phyloP scores from a whole-genome alignment of 2,329 filamentous ascomycete genomes.

The Colletotrichum caudatum region DNA sequence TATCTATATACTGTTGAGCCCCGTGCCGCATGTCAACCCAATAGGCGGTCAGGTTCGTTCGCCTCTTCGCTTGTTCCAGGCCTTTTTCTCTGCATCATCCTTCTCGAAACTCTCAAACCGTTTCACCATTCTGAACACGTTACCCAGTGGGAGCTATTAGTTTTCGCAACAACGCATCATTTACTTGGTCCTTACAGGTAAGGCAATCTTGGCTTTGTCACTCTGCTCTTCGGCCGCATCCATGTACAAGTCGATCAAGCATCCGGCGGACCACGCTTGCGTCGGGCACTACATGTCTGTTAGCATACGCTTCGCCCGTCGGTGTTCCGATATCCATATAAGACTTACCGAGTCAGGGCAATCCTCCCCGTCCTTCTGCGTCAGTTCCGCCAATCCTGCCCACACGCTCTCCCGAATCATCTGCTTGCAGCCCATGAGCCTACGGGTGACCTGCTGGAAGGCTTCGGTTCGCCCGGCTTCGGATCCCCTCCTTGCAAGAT shows the following conservation, averaged over 20 bases:
- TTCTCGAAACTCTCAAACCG: conserved; percentile 23
- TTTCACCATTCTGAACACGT: conserved; percentile 16
- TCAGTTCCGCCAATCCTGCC: conserved; percentile 93
- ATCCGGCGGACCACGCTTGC: conserved; percentile 95
- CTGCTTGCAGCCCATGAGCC: conserved; percentile 85
- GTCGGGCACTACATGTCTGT: conserved; percentile 78
- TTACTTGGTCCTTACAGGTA: conserved; percentile 46
- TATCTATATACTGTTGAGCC: conserved; percentile 30
- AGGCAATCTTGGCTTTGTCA: conserved; percentile 41
- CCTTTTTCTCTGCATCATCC: conserved; percentile 12
- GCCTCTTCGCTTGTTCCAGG: conserved; percentile 12
- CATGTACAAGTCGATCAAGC: conserved; percentile 95
- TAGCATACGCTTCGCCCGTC: not conserved
- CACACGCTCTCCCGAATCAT: conserved; percentile 84
- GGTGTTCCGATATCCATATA: not conserved
- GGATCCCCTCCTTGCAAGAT: conserved; percentile 76
- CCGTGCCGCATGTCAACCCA: conserved; percentile 7
- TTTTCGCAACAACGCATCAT: conserved; percentile 8
- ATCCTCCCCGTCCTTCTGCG: conserved; percentile 86
- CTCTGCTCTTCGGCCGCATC: conserved; percentile 76
- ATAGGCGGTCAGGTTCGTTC: conserved; percentile 12
- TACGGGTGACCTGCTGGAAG: conserved; percentile 92
- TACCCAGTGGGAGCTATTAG: conserved; percentile 21
- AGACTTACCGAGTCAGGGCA: conserved; percentile 87
- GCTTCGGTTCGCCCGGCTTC: conserved; percentile 81